A percentile compares a stretch with the other conserved stretches of the same genome.
Conservation (phyloP, 2,329 filamentous ascomycete species). For the Fusarium sp. region DNA sequence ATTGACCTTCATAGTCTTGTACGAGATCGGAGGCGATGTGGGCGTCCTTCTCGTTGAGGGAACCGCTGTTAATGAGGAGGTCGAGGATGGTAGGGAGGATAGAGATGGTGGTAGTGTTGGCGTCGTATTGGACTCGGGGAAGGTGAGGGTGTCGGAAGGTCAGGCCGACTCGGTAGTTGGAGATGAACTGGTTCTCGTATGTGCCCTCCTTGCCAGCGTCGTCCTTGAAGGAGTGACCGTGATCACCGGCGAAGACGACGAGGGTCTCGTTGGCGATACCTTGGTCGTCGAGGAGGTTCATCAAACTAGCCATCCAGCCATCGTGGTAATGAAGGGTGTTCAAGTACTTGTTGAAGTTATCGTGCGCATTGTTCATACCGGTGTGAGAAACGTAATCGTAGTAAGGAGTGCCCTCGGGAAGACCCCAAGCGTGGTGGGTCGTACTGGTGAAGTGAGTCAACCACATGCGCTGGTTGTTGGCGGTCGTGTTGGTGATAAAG, state of each 20-base stretch:
- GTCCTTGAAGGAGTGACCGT: constrained; percentile 51
- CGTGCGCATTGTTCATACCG: constrained; percentile 43
- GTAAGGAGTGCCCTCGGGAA: constrained; percentile 37
- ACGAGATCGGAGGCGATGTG: constrained; percentile 46
- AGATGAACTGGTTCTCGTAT: constrained; percentile 49
- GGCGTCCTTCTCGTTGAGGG: constrained; percentile 45
- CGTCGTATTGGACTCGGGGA: constrained; percentile 48
- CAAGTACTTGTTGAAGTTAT: constrained; percentile 50
- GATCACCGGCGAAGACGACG: constrained; percentile 51
- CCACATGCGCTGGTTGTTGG: constrained; percentile 52
- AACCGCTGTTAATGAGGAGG: constrained; percentile 49
- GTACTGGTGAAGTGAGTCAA: constrained; percentile 53
- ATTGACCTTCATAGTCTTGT: constrained; percentile 52
- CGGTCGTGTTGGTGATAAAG: constrained; percentile 48
- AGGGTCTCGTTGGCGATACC: constrained; percentile 52
- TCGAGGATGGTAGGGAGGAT: constrained; percentile 53
- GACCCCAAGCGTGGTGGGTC: constrained; percentile 50
- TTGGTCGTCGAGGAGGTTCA: constrained; percentile 49
- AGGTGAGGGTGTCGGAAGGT: constrained; percentile 50
- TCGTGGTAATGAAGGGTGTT: constrained; percentile 51
- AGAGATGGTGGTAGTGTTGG: constrained; percentile 49
- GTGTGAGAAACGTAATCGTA: constrained; percentile 40
- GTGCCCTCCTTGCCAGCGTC: constrained; percentile 48
- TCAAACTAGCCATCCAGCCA: constrained; percentile 48
- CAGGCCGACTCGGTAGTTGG: constrained; percentile 49